Conservation (phyloP, 192 early-diverging fungal genomes). For the Fimicolochytrium jonesii region DNA sequence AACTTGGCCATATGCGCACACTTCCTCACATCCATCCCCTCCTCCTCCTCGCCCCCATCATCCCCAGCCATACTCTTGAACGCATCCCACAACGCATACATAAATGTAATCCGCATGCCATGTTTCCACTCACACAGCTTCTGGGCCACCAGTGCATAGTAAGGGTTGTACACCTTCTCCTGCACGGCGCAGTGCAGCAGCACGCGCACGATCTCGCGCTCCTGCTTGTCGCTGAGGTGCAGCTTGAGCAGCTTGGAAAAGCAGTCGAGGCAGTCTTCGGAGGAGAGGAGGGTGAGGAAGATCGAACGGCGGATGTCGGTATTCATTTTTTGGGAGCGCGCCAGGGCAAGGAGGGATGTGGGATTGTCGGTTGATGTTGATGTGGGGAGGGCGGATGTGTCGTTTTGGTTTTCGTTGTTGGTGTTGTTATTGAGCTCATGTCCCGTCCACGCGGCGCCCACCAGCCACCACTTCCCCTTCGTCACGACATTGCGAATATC, state of each 20-base stretch:
- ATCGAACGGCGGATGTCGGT: conserved; percentile 90
- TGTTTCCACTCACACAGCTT: conserved; percentile 73
- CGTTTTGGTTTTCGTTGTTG: no score
- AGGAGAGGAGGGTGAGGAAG: conserved; percentile 88
- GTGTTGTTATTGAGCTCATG: no score
- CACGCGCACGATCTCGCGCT: conserved; percentile 92
- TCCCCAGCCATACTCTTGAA: conserved; percentile 74
- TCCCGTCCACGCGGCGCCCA: conserved; percentile 90
- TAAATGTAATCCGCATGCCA: conserved; percentile 84
- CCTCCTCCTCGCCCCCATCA: conserved; percentile 55
- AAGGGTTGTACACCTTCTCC: conserved; percentile 90
- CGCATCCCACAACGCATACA: conserved; percentile 95
- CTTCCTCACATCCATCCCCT: conserved; percentile 53
- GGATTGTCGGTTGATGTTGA: no score
- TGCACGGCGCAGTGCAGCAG: conserved; percentile 84
- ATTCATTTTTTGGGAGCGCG: conserved; percentile 90
- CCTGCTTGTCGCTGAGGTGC: conserved; percentile 83
- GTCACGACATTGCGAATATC: conserved; percentile 80
- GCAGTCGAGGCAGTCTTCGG: conserved; percentile 93
- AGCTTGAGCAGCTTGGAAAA: conserved; percentile 83
- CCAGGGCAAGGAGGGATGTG: conserved; percentile 73
- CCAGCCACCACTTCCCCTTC: conserved; percentile 98
- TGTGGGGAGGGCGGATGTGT: no score
- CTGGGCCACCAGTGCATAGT: conserved; percentile 81
- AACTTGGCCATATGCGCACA: conserved; percentile 83